Percentiles rank a stretch among this genome's conserved stretches.
Evolutionary conservation across 345 rosid species (phyloP).

Genomic region (Camelina hispida): DNA sequence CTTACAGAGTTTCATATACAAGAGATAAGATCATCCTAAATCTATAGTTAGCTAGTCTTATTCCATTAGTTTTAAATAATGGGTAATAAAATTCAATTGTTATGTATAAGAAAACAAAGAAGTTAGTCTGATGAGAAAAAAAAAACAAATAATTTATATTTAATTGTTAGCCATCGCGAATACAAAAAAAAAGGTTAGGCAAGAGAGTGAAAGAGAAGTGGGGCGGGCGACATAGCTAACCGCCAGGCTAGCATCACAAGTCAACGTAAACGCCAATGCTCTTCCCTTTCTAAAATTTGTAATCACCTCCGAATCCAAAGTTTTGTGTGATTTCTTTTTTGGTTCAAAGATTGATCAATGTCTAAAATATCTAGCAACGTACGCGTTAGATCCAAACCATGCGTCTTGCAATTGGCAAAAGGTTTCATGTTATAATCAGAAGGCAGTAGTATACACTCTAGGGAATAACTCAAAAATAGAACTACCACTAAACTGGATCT

Average conservation of each 20-base stretch:
- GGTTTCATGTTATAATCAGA: not conserved
- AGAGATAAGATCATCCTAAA: not conserved
- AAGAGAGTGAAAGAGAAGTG: conserved; percentile 36
- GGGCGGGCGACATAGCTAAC: conserved; percentile 17
- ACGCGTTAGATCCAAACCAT: not conserved
- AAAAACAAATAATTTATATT: not conserved
- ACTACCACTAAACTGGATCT: not conserved
- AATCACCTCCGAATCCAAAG: not conserved
- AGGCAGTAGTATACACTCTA: not conserved
- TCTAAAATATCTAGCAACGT: not conserved
- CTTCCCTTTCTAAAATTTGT: not conserved
- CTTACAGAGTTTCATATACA: not conserved
- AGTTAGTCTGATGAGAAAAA: not conserved
- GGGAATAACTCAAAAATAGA: too few species aligned
- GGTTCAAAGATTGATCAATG: not conserved
- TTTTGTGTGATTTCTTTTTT: not conserved
- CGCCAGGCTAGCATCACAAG: conserved; percentile 28
- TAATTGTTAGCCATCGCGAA: conserved; percentile 32
- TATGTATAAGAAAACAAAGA: conserved; percentile 19
- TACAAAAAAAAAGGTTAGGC: conserved; percentile 5
- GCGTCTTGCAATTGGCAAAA: not conserved
- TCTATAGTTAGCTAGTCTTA: conserved; percentile 25
- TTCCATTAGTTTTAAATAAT: not conserved
- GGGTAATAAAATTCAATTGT: not conserved
- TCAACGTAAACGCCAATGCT: conserved; percentile 22